Conservation (phyloP, 2,329 filamentous ascomycete genomes). For the Sporothrix luriei region DNA sequence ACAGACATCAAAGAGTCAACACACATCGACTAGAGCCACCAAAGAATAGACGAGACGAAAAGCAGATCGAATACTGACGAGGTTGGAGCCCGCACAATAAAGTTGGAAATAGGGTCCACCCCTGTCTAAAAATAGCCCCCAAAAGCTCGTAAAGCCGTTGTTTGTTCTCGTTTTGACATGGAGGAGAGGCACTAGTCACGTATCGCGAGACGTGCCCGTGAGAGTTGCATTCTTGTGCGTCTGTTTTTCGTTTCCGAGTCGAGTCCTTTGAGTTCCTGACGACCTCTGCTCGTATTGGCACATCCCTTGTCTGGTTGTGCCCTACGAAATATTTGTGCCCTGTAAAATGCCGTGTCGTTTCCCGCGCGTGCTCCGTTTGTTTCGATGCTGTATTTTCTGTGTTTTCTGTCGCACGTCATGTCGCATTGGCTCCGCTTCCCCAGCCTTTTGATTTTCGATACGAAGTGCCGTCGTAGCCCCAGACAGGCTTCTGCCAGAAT, state of each 20-base stretch:
- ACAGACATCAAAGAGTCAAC: neutral
- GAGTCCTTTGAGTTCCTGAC: neutral
- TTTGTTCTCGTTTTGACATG: conserved; percentile 11
- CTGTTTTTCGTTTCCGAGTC: neutral
- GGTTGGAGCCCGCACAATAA: neutral
- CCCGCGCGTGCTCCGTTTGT: too few relatives aligned
- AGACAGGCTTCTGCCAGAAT: conserved; percentile 15
- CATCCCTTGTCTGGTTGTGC: neutral
- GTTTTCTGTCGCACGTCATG: too few relatives aligned
- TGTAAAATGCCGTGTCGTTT: neutral
- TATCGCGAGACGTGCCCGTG: too few relatives aligned
- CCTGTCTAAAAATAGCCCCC: conserved; percentile 24
- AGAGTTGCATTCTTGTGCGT: neutral
- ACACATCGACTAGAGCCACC: neutral
- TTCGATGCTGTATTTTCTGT: too few relatives aligned
- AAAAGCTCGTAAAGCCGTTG: conserved; percentile 18
- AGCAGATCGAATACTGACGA: neutral
- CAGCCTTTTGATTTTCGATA: conserved; percentile 27
- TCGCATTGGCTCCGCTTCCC: conserved; percentile 11
- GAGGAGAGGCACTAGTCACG: too few relatives aligned
- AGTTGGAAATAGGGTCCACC: conserved; percentile 8
- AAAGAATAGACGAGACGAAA: neutral
- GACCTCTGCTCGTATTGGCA: conserved; percentile 12
- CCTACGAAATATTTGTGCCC: too few relatives aligned
- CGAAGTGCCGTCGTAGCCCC: too few relatives aligned